These are phyloP conservation scores for Crataegus laevigata DNA, from an alignment of 306 rosid species.

Conservation along the genomic window DNA sequence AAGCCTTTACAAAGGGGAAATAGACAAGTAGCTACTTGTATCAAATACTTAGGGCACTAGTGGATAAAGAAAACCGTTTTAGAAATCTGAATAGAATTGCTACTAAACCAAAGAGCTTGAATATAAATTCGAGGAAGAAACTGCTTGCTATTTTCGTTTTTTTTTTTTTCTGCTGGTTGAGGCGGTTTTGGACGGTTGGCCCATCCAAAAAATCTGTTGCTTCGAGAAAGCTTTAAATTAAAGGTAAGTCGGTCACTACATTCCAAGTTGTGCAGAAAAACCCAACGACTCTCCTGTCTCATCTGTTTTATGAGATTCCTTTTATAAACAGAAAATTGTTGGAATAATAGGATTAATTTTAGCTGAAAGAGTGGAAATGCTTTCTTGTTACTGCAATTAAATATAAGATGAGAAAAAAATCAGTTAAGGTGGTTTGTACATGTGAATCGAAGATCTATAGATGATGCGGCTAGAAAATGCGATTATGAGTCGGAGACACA, in stretches of 20 bases:
- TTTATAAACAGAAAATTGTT: neutral
- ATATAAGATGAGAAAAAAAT: accelerated
- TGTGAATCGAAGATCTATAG: accelerated
- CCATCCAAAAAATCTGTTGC: neutral
- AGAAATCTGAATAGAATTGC: too few species aligned
- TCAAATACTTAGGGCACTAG: neutral
- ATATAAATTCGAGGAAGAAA: neutral
- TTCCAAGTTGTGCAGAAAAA: neutral
- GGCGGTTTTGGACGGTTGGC: conserved; percentile 16
- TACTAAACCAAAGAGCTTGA: neutral
- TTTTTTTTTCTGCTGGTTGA: neutral
- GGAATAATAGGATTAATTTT: too few species aligned
- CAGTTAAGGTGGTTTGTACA: accelerated
- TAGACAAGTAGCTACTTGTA: neutral
- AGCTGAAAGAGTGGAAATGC: too few species aligned
- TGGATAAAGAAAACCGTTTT: neutral
- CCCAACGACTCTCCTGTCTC: too few species aligned
- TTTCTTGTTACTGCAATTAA: too few species aligned
- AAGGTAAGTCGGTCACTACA: neutral
- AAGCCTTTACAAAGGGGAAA: neutral
- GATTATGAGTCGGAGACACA: accelerated
- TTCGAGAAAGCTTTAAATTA: neutral
- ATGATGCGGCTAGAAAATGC: too few species aligned
- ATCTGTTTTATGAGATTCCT: neutral
- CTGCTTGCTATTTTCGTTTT: neutral